Conservation (phyloP, 192 early-diverging fungal genomes). For the Gonapodya prolifera region DNA sequence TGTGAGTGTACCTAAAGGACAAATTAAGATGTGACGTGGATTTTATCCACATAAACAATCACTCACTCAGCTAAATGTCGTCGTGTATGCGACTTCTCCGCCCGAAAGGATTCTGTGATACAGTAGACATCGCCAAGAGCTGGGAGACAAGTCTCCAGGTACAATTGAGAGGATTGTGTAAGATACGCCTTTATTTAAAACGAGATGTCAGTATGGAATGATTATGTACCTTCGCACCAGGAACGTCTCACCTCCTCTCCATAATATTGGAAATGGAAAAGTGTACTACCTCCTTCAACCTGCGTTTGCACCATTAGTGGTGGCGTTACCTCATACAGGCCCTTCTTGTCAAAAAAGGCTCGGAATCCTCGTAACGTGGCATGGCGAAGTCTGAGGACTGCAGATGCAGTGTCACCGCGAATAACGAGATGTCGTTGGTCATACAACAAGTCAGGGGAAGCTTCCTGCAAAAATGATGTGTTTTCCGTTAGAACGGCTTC, state of each 20-base stretch:
- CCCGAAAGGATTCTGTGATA: conserved; percentile 92
- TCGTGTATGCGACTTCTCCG: conserved; percentile 93
- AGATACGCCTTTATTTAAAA: conserved; percentile 70
- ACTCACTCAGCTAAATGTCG: conserved; percentile 77
- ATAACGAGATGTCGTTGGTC: conserved; percentile 96
- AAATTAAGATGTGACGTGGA: neutral
- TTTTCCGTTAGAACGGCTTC: neutral
- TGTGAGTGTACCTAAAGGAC: conserved; percentile 61
- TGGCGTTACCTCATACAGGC: conserved; percentile 86
- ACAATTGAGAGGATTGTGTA: conserved; percentile 97
- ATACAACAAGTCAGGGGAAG: conserved; percentile 72
- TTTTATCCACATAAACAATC: neutral
- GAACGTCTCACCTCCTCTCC: conserved; percentile 53
- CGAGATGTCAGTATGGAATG: neutral
- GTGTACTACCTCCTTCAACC: conserved; percentile 92
- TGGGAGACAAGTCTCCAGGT: conserved; percentile 91
- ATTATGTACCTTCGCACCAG: too few species aligned
- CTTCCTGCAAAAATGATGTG: conserved; percentile 30
- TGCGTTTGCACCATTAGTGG: conserved; percentile 99
- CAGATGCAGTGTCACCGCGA: conserved; percentile 80
- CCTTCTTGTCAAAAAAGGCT: conserved; percentile 70
- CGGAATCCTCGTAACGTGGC: conserved; percentile 88
- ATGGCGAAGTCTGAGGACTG: conserved; percentile 74
- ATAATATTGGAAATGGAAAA: conserved; percentile 95
- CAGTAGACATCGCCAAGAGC: conserved; percentile 93